A percentile compares a stretch with the other conserved stretches of the same genome.
Conservation (phyloP, 208 protist genomes). For the Phytomonas sp. region DNA sequence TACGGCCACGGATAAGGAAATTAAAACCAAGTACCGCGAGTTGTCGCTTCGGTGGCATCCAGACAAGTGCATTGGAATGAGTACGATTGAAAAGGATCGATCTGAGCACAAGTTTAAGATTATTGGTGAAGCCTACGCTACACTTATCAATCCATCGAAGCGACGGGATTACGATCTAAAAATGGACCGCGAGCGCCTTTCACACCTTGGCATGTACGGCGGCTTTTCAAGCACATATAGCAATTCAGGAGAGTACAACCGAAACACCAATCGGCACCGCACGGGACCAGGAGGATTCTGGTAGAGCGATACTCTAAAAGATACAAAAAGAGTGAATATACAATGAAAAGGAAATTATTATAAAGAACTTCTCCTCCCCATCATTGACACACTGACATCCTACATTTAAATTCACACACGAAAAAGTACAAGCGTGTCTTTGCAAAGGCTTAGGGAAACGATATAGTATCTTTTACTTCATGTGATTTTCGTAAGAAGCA, state of each 20-base stretch:
- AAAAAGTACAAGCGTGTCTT: too few species aligned
- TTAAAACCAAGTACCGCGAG: slow-evolving; percentile 83
- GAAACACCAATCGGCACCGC: slow-evolving; percentile 37
- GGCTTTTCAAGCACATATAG: slow-evolving; percentile 38
- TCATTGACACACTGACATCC: not conserved
- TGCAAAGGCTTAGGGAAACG: not conserved
- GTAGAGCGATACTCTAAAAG: slow-evolving; percentile 21
- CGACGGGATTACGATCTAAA: slow-evolving; percentile 82
- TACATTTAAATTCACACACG: not conserved
- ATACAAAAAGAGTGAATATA: not conserved
- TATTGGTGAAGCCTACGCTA: slow-evolving; percentile 80
- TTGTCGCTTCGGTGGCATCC: slow-evolving; percentile 87
- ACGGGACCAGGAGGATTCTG: slow-evolving; percentile 38
- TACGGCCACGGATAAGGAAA: slow-evolving; percentile 60
- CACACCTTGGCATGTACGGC: slow-evolving; percentile 27
- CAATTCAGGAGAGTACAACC: slow-evolving; percentile 30
- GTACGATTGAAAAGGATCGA: slow-evolving; percentile 50
- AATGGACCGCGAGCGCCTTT: slow-evolving; percentile 40
- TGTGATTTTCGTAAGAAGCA: not conserved
- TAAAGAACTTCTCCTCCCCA: not conserved
- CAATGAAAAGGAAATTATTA: not conserved
- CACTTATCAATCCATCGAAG: slow-evolving; percentile 61
- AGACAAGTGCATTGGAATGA: slow-evolving; percentile 77
- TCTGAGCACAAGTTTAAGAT: slow-evolving; percentile 88
- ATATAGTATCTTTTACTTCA: not conserved